phyloP scores from a whole-genome alignment of 257 asterid species.

The Nicotiana benthamiana region DNA sequence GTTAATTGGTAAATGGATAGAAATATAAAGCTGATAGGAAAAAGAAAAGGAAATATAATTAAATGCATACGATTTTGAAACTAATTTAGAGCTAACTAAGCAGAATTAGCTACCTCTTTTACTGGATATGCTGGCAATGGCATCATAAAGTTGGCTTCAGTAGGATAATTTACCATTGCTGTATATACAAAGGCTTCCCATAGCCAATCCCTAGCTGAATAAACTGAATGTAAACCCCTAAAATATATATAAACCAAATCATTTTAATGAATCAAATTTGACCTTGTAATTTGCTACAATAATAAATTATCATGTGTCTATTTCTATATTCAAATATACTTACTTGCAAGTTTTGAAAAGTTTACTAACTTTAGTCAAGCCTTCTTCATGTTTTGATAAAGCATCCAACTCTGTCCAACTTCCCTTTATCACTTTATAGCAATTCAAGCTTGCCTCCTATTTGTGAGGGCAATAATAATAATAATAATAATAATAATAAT shows the following conservation, averaged over 20 bases:
- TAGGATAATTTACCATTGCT: conserved; percentile 73
- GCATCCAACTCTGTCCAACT: conserved; percentile 62
- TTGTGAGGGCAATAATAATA: not conserved
- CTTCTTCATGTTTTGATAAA: conserved; percentile 24
- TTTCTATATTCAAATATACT: conserved; percentile 11
- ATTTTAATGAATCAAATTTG: not conserved
- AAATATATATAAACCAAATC: not conserved
- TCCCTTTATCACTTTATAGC: conserved; percentile 58
- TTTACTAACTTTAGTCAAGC: conserved; percentile 39
- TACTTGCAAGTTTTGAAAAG: conserved; percentile 70
- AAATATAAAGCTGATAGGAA: not conserved
- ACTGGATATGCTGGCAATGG: conserved; percentile 78
- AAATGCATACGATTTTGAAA: not conserved
- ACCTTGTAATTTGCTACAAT: not conserved
- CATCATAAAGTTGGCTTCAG: conserved; percentile 58
- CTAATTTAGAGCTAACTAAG: not conserved
- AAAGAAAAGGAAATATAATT: too few relatives aligned
- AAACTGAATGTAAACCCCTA: conserved; percentile 38
- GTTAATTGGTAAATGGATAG: not conserved
- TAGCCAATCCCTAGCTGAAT: conserved; percentile 53
- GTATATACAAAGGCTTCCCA: conserved; percentile 63
- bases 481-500: not conserved
- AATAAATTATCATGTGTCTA: not conserved
- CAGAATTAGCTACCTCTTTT: conserved; percentile 27
- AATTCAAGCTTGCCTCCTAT: conserved; percentile 60